phyloP scores from a whole-genome alignment of 495 filamentous ascomycete genomes.

The Opeltia flavorubescens region DNA sequence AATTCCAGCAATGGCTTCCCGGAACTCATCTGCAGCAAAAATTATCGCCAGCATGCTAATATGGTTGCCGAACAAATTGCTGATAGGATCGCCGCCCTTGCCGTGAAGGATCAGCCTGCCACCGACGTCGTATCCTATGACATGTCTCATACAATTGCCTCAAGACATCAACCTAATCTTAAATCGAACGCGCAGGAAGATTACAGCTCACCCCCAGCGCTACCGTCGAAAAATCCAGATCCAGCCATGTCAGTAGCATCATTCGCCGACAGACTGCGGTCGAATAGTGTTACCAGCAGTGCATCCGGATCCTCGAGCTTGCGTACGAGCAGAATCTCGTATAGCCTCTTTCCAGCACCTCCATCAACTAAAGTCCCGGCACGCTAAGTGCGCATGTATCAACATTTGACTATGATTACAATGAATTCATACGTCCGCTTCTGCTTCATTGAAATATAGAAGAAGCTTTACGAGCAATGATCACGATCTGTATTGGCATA shows the following conservation, averaged over 20 bases:
- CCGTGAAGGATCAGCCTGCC: background rate
- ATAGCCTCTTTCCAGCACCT: background rate
- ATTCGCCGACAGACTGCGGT: background rate
- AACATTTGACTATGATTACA: too few species aligned
- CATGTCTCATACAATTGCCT: too few species aligned
- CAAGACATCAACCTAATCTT: too few species aligned
- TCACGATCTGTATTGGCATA: too few species aligned
- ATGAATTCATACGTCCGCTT: too few species aligned
- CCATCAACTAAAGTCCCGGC: background rate
- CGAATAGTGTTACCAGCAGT: background rate
- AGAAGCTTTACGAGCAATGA: too few species aligned
- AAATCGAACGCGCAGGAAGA: too few species aligned
- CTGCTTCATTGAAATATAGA: too few species aligned
- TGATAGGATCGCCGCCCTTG: conserved; percentile 2
- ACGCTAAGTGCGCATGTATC: too few species aligned
- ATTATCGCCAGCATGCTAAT: conserved; percentile 26
- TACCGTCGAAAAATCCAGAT: too few species aligned
- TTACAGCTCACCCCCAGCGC: too few species aligned
- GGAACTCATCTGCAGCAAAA: conserved; percentile 37
- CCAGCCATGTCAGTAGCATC: background rate
- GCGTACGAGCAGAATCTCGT: background rate
- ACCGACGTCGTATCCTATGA: too few species aligned
- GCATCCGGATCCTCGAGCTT: background rate
- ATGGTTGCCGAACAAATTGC: conserved; percentile 1
- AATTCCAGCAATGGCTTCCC: conserved; percentile 42